These are phyloP conservation scores for Datisca glomerata DNA, from an alignment of 306 rosid genomes.

Conservation along the genomic window DNA sequence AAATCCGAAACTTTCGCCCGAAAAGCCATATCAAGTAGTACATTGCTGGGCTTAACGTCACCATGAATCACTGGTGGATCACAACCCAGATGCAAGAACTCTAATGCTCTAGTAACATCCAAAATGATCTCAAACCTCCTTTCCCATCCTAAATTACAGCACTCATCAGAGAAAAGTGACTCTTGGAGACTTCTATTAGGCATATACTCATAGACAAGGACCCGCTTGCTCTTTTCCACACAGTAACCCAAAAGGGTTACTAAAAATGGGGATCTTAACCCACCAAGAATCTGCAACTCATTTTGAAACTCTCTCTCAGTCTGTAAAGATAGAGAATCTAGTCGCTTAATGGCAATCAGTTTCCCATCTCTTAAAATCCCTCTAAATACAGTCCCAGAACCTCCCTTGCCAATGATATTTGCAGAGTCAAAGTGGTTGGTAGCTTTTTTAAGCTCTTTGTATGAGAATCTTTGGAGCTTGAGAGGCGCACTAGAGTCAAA, in stretches of 20 bases:
- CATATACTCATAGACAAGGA: slow-evolving; percentile 80
- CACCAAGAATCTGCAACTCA: slow-evolving; percentile 90
- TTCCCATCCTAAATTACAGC: slow-evolving; percentile 62
- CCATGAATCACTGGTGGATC: slow-evolving; percentile 97
- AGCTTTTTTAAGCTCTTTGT: slow-evolving; percentile 69
- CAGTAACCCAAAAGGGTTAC: slow-evolving; percentile 85
- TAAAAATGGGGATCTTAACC: slow-evolving; percentile 71
- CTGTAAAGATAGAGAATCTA: slow-evolving; percentile 59
- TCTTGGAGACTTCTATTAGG: slow-evolving; percentile 87
- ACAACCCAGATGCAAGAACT: slow-evolving; percentile 79
- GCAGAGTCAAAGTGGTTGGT: slow-evolving; percentile 49
- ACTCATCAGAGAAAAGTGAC: slow-evolving; percentile 63
- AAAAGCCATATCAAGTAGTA: slow-evolving; percentile 57
- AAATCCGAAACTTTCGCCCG: slow-evolving; percentile 73
- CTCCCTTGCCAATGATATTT: slow-evolving; percentile 88
- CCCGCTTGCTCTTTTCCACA: slow-evolving; percentile 57
- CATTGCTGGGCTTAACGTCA: slow-evolving; percentile 86
- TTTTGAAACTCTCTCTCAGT: slow-evolving; percentile 84
- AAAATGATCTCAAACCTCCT: slow-evolving; percentile 56
- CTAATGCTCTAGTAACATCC: slow-evolving; percentile 79
- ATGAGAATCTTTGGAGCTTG: slow-evolving; percentile 68
- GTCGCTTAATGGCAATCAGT: slow-evolving; percentile 60
- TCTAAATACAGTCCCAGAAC: slow-evolving; percentile 85
- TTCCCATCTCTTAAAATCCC: slow-evolving; percentile 67
- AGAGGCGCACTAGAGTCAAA: slow-evolving; percentile 73